Percentiles rank a stretch among this genome's conserved stretches.
Evolutionary conservation across 2,329 filamentous ascomycete species (phyloP).

Genomic region (Cryphonectria parasitica): DNA sequence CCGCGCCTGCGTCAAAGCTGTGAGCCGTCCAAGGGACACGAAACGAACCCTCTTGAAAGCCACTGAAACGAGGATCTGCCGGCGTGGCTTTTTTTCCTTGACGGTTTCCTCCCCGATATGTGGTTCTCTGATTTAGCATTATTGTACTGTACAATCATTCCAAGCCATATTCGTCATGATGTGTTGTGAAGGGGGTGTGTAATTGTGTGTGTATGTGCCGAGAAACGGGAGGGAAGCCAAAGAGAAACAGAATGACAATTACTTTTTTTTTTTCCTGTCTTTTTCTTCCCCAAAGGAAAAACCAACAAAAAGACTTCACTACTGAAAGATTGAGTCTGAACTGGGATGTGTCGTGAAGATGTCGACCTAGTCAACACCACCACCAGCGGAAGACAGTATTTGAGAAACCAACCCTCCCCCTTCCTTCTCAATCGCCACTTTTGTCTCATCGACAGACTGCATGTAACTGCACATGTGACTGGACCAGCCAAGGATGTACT

Average conservation of each 20-base stretch:
- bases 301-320: neutral
- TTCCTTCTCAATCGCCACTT: neutral
- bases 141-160: neutral
- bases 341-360: neutral
- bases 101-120: too few species aligned
- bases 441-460: neutral
- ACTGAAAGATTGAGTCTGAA: neutral
- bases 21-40: slow-evolving; percentile 40
- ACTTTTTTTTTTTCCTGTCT: neutral
- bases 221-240: neutral
- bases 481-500: neutral
- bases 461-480: neutral
- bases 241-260: neutral
- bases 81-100: neutral
- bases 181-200: too few species aligned
- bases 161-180: neutral
- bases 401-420: neutral
- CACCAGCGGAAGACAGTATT: neutral
- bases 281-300: neutral
- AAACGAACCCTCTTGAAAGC: neutral
- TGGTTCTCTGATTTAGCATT: too few species aligned
- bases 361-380: neutral
- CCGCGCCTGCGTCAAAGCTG: slow-evolving; percentile 65
- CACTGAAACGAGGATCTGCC: neutral
- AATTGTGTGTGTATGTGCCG: neutral